These are phyloP conservation scores for Clitoria ternatea DNA, from an alignment of 306 rosid genomes.

Conservation along the genomic window DNA sequence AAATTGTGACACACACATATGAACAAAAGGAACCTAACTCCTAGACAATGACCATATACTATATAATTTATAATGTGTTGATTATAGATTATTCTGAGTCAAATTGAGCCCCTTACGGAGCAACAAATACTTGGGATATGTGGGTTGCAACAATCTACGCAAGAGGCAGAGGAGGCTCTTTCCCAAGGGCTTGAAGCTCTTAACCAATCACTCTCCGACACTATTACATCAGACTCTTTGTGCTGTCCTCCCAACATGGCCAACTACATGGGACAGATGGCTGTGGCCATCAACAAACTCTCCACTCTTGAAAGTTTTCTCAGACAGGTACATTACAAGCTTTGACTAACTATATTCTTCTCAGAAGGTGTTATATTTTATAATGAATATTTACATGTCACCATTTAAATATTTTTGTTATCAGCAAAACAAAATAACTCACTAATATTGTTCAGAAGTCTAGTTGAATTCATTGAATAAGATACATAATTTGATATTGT, in stretches of 20 bases:
- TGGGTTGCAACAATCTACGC: constrained; percentile 90
- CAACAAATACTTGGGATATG: constrained; percentile 83
- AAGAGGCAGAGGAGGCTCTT: constrained; percentile 84
- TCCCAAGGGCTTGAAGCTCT: constrained; percentile 88
- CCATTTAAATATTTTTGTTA: too few species aligned
- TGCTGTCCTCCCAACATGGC: constrained; percentile 75
- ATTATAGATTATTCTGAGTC: constrained; percentile 53
- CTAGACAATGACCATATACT: background rate
- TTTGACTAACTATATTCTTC: background rate
- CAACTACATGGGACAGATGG: constrained; percentile 99
- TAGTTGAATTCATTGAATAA: too few species aligned
- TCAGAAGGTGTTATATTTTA: too few species aligned
- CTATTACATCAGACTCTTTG: constrained; percentile 74
- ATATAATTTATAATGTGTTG: background rate
- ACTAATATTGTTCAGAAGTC: too few species aligned
- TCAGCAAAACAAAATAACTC: too few species aligned
- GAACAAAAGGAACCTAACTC: constrained; percentile 13
- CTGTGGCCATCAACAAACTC: constrained; percentile 87
- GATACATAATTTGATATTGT: too few species aligned
- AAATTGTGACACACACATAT: background rate
- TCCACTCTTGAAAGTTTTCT: constrained; percentile 81
- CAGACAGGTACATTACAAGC: constrained; percentile 61
- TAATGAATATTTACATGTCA: too few species aligned
- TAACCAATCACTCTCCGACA: constrained; percentile 74
- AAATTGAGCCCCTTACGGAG: constrained; percentile 88